Evolutionary conservation across 352 stramenopile species (phyloP).

Genomic region (Globisporangium parvum): DNA sequence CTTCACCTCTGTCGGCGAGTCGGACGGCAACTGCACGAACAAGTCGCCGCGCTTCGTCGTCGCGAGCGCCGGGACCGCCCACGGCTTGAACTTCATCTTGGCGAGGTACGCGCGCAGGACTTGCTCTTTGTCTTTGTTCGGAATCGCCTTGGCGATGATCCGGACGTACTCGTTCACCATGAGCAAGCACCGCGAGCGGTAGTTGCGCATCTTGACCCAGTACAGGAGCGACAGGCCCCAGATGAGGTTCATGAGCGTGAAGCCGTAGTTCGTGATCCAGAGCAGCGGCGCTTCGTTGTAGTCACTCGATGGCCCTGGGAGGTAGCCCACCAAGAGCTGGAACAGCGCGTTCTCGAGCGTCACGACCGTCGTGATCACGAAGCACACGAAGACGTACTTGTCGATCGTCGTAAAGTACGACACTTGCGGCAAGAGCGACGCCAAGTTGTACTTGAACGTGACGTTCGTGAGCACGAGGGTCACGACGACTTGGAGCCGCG

Average conservation of each 20-base stretch:
- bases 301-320: not conserved
- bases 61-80: slow-evolving; percentile 9
- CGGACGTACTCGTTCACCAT: slow-evolving; percentile 20
- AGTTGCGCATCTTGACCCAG: slow-evolving; percentile 19
- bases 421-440: slow-evolving; percentile 24
- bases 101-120: slow-evolving; percentile 17
- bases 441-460: slow-evolving; percentile 32
- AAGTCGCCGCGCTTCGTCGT: slow-evolving; percentile 13
- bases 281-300: slow-evolving; percentile 13
- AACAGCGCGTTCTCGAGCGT: slow-evolving; percentile 28
- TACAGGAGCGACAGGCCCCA: slow-evolving; percentile 14
- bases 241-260: slow-evolving; percentile 24
- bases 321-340: slow-evolving; percentile 7
- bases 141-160: slow-evolving; percentile 15
- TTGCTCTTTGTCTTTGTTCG: slow-evolving; percentile 8
- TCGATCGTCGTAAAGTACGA: slow-evolving; percentile 39
- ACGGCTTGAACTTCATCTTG: slow-evolving; percentile 8
- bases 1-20: slow-evolving; percentile 12
- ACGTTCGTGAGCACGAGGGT: slow-evolving; percentile 39
- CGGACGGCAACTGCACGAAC: slow-evolving; percentile 16
- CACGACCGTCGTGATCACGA: slow-evolving; percentile 22
- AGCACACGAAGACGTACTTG: slow-evolving; percentile 33
- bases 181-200: slow-evolving; percentile 10
- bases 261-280: slow-evolving; percentile 13
- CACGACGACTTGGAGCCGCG: slow-evolving; percentile 26